Evolutionary conservation across 805 yeast genomes (phyloP).

Genomic region (Wickerhamiella azymoides): DNA sequence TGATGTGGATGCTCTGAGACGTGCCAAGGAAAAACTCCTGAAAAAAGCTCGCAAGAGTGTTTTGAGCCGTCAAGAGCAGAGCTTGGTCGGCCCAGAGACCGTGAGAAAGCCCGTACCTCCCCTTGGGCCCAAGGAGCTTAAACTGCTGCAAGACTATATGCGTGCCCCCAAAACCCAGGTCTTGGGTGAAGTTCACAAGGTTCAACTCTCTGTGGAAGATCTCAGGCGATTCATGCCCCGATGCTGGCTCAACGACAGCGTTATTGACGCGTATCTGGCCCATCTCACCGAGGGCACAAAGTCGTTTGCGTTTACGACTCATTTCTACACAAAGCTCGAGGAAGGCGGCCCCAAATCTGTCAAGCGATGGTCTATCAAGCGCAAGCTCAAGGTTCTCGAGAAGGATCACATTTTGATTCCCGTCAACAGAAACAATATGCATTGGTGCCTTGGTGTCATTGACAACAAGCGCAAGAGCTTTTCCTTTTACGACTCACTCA

Average conservation of each 20-base stretch:
- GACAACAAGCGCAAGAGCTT: constrained; percentile 48
- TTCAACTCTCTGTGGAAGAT: constrained; percentile 56
- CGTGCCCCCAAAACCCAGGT: not conserved
- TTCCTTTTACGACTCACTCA: constrained; percentile 65
- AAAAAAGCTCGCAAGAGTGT: not conserved
- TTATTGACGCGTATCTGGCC: constrained; percentile 70
- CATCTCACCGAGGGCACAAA: constrained; percentile 21
- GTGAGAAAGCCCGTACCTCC: not conserved
- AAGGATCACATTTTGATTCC: constrained; percentile 66
- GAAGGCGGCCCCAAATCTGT: constrained; percentile 70
- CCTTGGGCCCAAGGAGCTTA: not conserved
- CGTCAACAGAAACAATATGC: constrained; percentile 67
- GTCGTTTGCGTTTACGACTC: constrained; percentile 71
- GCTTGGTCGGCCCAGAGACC: not conserved
- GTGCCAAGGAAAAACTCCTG: constrained; percentile 1
- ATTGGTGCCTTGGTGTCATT: constrained; percentile 83
- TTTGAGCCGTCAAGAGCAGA: too few relatives aligned
- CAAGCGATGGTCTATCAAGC: constrained; percentile 68
- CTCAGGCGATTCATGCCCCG: constrained; percentile 54
- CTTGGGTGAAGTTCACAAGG: constrained; percentile 19
- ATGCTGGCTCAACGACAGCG: constrained; percentile 80
- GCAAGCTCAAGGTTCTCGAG: constrained; percentile 49
- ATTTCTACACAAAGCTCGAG: constrained; percentile 63
- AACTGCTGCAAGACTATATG: not conserved
- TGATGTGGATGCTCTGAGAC: not conserved